Evolutionary conservation across 75 land plant genomes (phyloP), one percentile per base, ranked within the genome.

Genomic region (Cryptomeria japonica): DNA sequence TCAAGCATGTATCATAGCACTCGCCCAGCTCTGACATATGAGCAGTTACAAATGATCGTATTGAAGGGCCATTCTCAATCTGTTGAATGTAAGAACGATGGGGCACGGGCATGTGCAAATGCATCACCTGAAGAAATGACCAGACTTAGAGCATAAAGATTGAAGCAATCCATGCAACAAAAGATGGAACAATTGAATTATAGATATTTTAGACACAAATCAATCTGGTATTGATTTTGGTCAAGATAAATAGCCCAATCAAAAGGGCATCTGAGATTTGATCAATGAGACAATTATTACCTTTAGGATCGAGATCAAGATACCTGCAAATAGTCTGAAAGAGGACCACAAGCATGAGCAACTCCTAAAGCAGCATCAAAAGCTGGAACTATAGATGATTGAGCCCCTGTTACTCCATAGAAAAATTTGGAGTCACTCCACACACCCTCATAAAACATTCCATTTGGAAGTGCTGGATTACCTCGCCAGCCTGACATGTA

Each of bases 311-410:
- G 4, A 64, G n/a, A 68, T 68, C n/a, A 53, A 19, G 31, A 39
- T 46, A 85, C 86, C 86, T 85, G 86, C 86, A 85, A 44, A 53
- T 85, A 85, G 7, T 85, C 86, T 0, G 86, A 85, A 53, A 85
- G 86, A 25, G 56, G 34, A 14, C 86, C 86, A 46, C 34, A 28
- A 34, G 86, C 42, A 85, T 44, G 86, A 10, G n/a, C 28, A 2
- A 85, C 86, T 28, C 51, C 51, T 46, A 85, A 53, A 31, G 51
- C 86, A 46, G 86, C 86, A 85, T 85, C 86, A 85, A 85, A 85
- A 28, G 86, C 4, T 32, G 61, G 86, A 46, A 85, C 18, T 5
- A 85, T 85, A 13, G 86, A 85, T 85, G 86, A 85, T 32, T 85
- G 86, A 32, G 86, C 86, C 1, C 86, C 86, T 19, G 86, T 39